These are phyloP conservation scores for Amoebophrya sp. DNA, from an alignment of 169 alveolate genomes.

Conservation along the genomic window DNA sequence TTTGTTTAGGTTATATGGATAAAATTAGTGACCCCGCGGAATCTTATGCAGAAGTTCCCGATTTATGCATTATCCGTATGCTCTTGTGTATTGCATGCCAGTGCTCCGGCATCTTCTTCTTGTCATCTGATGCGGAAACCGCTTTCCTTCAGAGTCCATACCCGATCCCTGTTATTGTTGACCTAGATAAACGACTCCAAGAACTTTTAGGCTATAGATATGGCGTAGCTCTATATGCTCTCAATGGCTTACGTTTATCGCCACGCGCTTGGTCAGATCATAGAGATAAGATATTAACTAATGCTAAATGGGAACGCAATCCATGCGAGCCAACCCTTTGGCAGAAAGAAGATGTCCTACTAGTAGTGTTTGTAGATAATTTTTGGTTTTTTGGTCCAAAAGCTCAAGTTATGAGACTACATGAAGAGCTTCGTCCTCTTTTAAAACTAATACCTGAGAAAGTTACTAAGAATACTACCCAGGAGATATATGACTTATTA, in stretches of 20 bases:
- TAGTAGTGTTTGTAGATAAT: background rate
- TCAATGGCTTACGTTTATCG: background rate
- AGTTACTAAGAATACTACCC: no score
- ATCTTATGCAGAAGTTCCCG: background rate
- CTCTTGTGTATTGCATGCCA: background rate
- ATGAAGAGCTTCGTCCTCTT: background rate
- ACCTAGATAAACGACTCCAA: background rate
- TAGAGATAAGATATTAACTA: background rate
- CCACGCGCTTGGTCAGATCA: background rate
- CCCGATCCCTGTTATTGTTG: background rate
- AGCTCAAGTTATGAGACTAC: background rate
- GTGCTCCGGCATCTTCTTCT: background rate
- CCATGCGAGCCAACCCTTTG: background rate
- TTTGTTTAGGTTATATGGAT: background rate
- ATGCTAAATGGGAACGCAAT: background rate
- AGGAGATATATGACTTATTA: no score
- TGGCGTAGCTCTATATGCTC: background rate
- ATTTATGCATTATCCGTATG: background rate
- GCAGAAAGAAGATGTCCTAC: background rate
- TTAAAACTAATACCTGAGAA: background rate
- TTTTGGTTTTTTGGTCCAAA: background rate
- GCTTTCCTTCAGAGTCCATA: background rate
- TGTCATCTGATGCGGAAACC: background rate
- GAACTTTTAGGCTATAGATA: background rate
- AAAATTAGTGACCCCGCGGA: background rate